A percentile compares a stretch with the other conserved stretches of the same genome.
phyloP scores from a whole-genome alignment of 352 stramenopile species.

The Globisporangium barbulae region DNA sequence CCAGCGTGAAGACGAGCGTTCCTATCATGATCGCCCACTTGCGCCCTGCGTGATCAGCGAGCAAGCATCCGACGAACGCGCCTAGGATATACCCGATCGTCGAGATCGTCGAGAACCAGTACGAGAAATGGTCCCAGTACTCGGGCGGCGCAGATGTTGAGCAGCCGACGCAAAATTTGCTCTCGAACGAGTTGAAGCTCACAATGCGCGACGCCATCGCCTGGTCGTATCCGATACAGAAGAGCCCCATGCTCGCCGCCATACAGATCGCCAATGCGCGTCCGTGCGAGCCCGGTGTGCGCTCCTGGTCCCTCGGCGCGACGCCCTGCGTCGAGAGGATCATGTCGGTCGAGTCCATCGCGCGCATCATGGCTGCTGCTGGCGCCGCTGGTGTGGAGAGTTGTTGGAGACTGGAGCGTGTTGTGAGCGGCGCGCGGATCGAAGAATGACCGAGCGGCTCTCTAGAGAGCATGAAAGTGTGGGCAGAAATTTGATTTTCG shows the following conservation, averaged over 20 bases:
- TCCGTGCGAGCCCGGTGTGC: slow-evolving; percentile 5
- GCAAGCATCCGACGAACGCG: neutral
- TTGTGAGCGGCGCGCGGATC: neutral
- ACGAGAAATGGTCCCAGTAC: slow-evolving; percentile 3
- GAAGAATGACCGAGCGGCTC: slow-evolving; percentile 3
- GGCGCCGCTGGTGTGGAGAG: neutral
- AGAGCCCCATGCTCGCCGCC: neutral
- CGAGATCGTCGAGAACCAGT: neutral
- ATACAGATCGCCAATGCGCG: slow-evolving; percentile 6
- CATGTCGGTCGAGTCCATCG: slow-evolving; percentile 16
- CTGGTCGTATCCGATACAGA: slow-evolving; percentile 11
- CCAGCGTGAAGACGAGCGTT: slow-evolving; percentile 3
- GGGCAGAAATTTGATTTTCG: slow-evolving; percentile 1
- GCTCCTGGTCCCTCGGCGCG: neutral
- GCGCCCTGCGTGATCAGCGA: slow-evolving; percentile 9
- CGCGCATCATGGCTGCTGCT: slow-evolving; percentile 6
- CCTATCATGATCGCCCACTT: slow-evolving; percentile 7
- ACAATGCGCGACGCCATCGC: neutral
- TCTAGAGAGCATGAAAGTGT: neutral
- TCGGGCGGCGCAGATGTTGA: neutral
- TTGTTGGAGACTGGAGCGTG: neutral
- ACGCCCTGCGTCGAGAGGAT: slow-evolving; percentile 11
- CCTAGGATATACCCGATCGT: slow-evolving; percentile 13
- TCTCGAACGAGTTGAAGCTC: neutral
- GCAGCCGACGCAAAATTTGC: slow-evolving; percentile 1